Percentiles rank a stretch among this genome's conserved stretches.
Conservation (phyloP, 2,329 filamentous ascomycete genomes). For the Aulographum hederae region DNA sequence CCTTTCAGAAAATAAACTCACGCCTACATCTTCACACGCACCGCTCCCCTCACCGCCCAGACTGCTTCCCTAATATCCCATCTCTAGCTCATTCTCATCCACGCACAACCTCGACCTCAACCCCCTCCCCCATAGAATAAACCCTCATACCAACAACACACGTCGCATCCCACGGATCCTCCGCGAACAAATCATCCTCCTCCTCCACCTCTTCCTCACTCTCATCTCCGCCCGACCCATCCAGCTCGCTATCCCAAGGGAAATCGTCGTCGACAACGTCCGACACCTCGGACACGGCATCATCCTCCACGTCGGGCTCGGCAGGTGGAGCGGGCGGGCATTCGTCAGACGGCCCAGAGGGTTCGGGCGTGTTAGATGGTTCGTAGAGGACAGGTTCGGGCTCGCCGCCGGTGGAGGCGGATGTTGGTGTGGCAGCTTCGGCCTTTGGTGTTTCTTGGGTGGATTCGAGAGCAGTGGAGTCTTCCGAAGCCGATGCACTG, state of each 20-base stretch:
- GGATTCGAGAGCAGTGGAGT: no score
- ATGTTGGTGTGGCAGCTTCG: no score
- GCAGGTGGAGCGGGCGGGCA: background rate
- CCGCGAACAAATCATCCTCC: conserved; percentile 7
- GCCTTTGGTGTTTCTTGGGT: no score
- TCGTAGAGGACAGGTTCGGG: background rate
- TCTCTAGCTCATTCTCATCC: background rate
- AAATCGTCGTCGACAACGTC: conserved; percentile 4
- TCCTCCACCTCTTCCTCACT: conserved; percentile 4
- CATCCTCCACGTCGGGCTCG: background rate
- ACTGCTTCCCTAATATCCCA: no score
- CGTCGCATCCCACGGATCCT: conserved; percentile 27
- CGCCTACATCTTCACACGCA: no score
- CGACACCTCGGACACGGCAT: background rate
- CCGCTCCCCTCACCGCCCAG: no score
- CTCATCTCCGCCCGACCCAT: conserved; percentile 2
- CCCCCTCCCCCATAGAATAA: conserved; percentile 22
- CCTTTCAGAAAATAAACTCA: no score
- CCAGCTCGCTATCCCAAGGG: conserved; percentile 3
- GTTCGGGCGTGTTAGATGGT: background rate
- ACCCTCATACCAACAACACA: conserved; percentile 28
- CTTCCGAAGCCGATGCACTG: no score
- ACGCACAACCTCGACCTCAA: conserved; percentile 23
- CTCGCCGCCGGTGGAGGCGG: no score
- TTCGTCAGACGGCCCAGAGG: background rate